A percentile compares a stretch with the other conserved stretches of the same genome.
These are phyloP conservation scores for Galeopsis tetrahit DNA, from an alignment of 257 asterid genomes.

Conservation along the genomic window DNA sequence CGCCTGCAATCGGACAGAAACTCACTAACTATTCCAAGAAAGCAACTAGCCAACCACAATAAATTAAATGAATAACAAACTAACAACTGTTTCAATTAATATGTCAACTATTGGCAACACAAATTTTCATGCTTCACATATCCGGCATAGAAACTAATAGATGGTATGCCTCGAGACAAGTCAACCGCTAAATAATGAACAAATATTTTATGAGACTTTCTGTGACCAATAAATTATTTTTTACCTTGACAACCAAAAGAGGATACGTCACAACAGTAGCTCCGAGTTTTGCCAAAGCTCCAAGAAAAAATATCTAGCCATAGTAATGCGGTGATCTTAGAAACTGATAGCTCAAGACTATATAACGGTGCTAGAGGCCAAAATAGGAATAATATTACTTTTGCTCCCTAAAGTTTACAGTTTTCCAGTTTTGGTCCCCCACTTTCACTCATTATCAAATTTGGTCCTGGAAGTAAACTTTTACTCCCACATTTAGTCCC, in stretches of 20 bases:
- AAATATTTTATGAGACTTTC: constrained; percentile 4
- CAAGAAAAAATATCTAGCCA: constrained; percentile 83
- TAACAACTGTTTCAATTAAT: not conserved
- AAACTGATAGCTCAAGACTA: constrained; percentile 11
- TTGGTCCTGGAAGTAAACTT: too few relatives aligned
- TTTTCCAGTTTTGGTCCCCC: too few relatives aligned
- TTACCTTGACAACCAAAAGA: constrained; percentile 91
- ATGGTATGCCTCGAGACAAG: too few relatives aligned
- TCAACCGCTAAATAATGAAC: constrained; percentile 2
- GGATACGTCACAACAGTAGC: constrained; percentile 98
- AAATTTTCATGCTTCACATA: not conserved
- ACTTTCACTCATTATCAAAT: too few relatives aligned
- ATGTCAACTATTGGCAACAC: constrained; percentile 14
- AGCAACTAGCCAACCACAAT: constrained; percentile 23
- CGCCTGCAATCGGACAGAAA: constrained; percentile 60
- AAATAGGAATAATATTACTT: too few relatives aligned
- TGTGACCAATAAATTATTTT: not conserved
- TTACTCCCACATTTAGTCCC: too few relatives aligned
- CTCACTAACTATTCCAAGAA: constrained; percentile 3
- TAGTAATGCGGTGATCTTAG: constrained; percentile 19
- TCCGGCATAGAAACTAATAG: not conserved
- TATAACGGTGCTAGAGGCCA: constrained; percentile 5
- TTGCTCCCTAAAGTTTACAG: too few relatives aligned
- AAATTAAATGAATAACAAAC: not conserved
- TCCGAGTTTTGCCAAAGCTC: constrained; percentile 99